Evolutionary conservation across 2,329 filamentous ascomycete species (phyloP).

Genomic region (Talaromyces funiculosus): DNA sequence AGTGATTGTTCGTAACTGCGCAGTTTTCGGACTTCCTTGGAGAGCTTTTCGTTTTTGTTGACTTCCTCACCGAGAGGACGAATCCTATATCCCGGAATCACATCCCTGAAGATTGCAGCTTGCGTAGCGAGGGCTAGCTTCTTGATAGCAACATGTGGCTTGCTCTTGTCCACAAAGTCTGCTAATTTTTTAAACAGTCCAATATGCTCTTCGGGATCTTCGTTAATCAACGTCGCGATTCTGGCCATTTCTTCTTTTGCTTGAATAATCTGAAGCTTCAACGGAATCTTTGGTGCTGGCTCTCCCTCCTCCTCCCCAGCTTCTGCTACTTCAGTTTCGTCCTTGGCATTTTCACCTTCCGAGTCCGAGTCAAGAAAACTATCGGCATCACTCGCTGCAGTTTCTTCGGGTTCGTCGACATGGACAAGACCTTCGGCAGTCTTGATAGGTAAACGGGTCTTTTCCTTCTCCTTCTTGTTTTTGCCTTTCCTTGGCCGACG

Average conservation of each 20-base stretch:
- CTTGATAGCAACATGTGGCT: conserved; percentile 62
- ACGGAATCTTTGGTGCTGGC: conserved; percentile 59
- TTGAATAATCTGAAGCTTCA: conserved; percentile 71
- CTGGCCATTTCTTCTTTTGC: conserved; percentile 91
- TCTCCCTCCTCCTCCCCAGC: conserved; percentile 43
- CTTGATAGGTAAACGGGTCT: conserved; percentile 76
- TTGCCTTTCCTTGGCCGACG: conserved; percentile 68
- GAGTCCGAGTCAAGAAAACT: conserved; percentile 56
- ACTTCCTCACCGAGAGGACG: conserved; percentile 67
- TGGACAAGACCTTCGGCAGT: conserved; percentile 69
- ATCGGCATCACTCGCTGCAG: conserved; percentile 52
- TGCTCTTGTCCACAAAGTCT: conserved; percentile 59
- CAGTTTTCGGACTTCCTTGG: conserved; percentile 81
- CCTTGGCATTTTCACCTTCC: conserved; percentile 42
- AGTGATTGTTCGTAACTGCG: conserved; percentile 83
- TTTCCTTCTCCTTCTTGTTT: conserved; percentile 68
- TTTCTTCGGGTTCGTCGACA: conserved; percentile 41
- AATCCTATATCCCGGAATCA: conserved; percentile 95
- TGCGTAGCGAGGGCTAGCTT: conserved; percentile 84
- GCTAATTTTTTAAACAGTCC: conserved; percentile 72
- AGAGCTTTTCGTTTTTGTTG: conserved; percentile 72
- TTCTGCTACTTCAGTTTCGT: conserved; percentile 41
- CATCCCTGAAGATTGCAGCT: conserved; percentile 85
- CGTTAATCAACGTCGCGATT: conserved; percentile 74
- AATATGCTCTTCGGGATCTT: conserved; percentile 87